Evolutionary conservation across 768 basidiomycete genomes (phyloP).

Genomic region (Leccinum sublutescens): DNA sequence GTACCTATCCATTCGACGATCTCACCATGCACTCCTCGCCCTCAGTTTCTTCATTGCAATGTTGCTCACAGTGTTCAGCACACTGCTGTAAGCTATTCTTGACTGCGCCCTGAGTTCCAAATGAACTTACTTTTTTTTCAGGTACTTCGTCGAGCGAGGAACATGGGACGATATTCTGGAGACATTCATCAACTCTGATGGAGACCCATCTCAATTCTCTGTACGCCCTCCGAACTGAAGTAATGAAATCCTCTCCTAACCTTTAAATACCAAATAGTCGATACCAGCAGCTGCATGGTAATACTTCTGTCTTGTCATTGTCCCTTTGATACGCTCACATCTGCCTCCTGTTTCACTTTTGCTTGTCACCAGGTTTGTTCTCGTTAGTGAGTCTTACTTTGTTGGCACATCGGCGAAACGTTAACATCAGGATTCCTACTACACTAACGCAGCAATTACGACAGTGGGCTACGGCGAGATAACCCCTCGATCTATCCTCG

Average conservation of each 20-base stretch:
- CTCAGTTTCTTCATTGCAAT: slow-evolving; percentile 88
- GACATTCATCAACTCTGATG: slow-evolving; percentile 82
- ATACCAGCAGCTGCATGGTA: slow-evolving; percentile 81
- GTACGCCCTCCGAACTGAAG: slow-evolving; percentile 37
- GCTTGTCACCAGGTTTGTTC: slow-evolving; percentile 52
- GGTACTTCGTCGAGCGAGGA: slow-evolving; percentile 89
- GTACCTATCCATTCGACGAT: slow-evolving; percentile 84
- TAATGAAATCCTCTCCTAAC: background rate
- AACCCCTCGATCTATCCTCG: slow-evolving; percentile 84
- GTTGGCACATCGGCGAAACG: background rate
- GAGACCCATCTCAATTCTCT: slow-evolving; percentile 77
- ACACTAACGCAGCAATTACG: slow-evolving; percentile 60
- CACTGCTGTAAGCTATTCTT: slow-evolving; percentile 57
- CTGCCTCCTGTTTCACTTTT: background rate
- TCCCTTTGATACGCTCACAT: background rate
- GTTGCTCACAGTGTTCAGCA: slow-evolving; percentile 86
- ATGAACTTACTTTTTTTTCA: slow-evolving; percentile 21
- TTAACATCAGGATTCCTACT: background rate
- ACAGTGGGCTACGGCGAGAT: slow-evolving; percentile 94
- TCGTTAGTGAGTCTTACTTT: slow-evolving; percentile 60
- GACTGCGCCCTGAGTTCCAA: background rate
- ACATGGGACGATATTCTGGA: slow-evolving; percentile 82
- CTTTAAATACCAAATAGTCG: slow-evolving; percentile 36
- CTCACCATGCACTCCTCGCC: slow-evolving; percentile 83
- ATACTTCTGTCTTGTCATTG: slow-evolving; percentile 21